Percentiles rank a stretch among this genome's conserved stretches.
These are phyloP conservation scores for Neonothopanus nambi DNA, from an alignment of 1,284 basidiomycete genomes.

Conservation along the genomic window DNA sequence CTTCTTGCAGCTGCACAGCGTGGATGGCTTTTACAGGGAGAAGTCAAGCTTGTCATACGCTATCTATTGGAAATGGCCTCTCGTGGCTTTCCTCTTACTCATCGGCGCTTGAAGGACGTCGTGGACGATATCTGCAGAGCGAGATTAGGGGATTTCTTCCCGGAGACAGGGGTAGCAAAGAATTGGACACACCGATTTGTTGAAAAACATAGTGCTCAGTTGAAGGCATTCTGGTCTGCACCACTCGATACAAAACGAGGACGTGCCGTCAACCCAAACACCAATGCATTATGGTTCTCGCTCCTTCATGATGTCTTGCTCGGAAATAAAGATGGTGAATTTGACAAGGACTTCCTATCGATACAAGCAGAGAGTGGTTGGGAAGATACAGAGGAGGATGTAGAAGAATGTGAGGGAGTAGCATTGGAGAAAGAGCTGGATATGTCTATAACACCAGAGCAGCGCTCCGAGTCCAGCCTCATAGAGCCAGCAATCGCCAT, in stretches of 20 bases:
- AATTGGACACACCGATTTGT: constrained; percentile 39
- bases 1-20: no score
- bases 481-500: no score
- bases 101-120: constrained; percentile 29
- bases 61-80: constrained; percentile 26
- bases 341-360: no score
- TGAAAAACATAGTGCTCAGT: constrained; percentile 28
- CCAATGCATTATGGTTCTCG: constrained; percentile 32
- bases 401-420: no score
- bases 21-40: constrained; percentile 25
- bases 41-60: constrained; percentile 27
- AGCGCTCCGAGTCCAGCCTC: no score
- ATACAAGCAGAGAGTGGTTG: no score
- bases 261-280: constrained; percentile 35
- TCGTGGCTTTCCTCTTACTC: constrained; percentile 33
- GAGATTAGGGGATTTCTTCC: constrained; percentile 29
- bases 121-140: constrained; percentile 32
- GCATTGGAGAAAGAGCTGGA: no score
- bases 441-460: no score
- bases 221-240: constrained; percentile 28
- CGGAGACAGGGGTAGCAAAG: constrained; percentile 32
- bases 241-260: constrained; percentile 33
- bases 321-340: no score
- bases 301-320: not conserved
- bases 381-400: no score